Conservation (phyloP, 371 early-diverging fungal genomes). For the Zychaea mexicana region DNA sequence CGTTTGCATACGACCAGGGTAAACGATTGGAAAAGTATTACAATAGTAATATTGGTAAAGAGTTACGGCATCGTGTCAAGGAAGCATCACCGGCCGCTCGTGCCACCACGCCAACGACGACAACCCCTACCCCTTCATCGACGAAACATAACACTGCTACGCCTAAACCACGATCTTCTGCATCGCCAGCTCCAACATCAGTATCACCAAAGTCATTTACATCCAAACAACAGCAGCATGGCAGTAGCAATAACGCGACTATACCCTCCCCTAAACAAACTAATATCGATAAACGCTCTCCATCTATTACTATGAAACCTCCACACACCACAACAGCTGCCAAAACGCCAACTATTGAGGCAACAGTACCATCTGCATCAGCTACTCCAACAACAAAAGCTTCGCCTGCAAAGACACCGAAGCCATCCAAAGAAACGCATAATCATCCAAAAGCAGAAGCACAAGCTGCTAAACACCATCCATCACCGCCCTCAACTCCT, state of each 20-base stretch:
- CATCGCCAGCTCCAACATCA: not conserved
- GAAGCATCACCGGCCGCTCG: not conserved
- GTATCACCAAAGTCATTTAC: too few relatives aligned
- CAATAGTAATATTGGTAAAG: conserved; percentile 56
- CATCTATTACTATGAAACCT: not conserved
- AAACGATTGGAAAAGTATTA: conserved; percentile 63
- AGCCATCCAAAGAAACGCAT: too few relatives aligned
- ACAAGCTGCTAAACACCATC: not conserved
- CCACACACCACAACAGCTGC: not conserved
- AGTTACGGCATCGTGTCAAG: conserved; percentile 28
- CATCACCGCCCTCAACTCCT: conserved; percentile 5
- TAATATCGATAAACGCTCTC: not conserved
- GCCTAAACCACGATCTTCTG: not conserved
- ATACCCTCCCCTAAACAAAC: not conserved
- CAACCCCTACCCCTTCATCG: not conserved
- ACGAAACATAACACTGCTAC: not conserved
- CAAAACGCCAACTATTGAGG: not conserved
- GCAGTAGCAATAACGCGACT: not conserved
- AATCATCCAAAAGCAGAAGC: not conserved
- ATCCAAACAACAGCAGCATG: not conserved
- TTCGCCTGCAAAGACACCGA: not conserved
- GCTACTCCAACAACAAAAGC: not conserved
- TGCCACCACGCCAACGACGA: not conserved
- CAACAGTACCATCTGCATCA: not conserved
- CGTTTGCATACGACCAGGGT: conserved; percentile 82